Evolutionary conservation across 1,284 basidiomycete species (phyloP).

Genomic region (Moesziomyces antarcticus): DNA sequence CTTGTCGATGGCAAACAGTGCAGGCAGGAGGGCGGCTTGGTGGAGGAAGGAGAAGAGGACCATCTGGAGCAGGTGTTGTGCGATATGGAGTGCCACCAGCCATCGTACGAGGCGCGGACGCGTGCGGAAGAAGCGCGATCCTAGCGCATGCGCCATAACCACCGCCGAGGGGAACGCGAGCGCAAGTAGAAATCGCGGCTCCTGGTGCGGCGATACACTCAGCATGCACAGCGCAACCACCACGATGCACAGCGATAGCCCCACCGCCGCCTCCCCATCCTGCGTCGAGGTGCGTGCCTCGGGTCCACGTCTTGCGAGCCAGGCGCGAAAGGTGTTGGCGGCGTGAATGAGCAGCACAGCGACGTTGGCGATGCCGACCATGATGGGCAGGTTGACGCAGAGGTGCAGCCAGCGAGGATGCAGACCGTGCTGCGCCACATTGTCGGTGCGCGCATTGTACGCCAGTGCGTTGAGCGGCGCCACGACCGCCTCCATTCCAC

Average conservation of each 20-base stretch:
- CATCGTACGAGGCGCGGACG: constrained; percentile 18
- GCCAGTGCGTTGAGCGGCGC: constrained; percentile 65
- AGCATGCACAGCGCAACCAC: constrained; percentile 47
- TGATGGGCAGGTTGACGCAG: constrained; percentile 65
- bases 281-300: too few relatives aligned
- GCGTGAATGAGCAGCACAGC: constrained; percentile 10
- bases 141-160: constrained; percentile 33
- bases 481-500: constrained; percentile 17
- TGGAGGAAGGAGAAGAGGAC: constrained; percentile 48
- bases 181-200: constrained; percentile 67
- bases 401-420: constrained; percentile 67
- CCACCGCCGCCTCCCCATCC: constrained; percentile 1
- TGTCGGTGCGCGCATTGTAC: constrained; percentile 63
- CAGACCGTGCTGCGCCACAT: constrained; percentile 66
- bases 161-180: constrained; percentile 57
- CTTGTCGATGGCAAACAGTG: constrained; percentile 31
- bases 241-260: constrained; percentile 18
- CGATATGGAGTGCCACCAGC: constrained; percentile 14
- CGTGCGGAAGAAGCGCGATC: constrained; percentile 14
- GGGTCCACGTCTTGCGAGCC: too few relatives aligned
- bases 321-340: too few relatives aligned
- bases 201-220: constrained; percentile 68
- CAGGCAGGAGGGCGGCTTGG: constrained; percentile 43
- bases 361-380: constrained; percentile 53
- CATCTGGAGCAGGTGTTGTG: constrained; percentile 38